Base-by-base conservation (phyloP, 2,329 filamentous ascomycete species). In the Trichoderma sp. region DNA sequence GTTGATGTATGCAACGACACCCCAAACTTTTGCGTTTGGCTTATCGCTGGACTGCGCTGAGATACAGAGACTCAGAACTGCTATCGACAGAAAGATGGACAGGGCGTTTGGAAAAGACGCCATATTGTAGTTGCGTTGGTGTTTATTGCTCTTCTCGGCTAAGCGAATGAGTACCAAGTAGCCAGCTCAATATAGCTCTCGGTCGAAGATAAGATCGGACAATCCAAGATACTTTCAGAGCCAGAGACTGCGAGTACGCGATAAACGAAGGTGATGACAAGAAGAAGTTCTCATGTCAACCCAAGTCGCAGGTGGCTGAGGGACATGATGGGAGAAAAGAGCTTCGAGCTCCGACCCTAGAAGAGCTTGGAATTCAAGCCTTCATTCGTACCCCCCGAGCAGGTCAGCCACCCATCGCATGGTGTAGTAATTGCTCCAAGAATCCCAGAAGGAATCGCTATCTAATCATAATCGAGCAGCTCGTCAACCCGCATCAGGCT, bases 1-100 rank as follows among this genome's bases (percentile, higher is more conserved):
- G 73, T 85, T 80, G 73, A 88, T 74, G 76, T 83, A 87, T 28
- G 82, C 83, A 57, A 85, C 83, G 0, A 83, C 84, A 4, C 84
- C 83, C 85, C 85, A 87, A 65, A 88, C 82, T 30, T 80, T 84
- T 64, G 82, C 80, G 50, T 77, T 78, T 20, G 74, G 72, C 36
- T 76, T 77, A n/a, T 43, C 67, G 34, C 73, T 72, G 13, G 78
- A 75, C 65, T 83, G 80, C 8, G 80, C 82, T 17, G 76, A 72
- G 39, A 74, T 71, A 43, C 23, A 47, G 30, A 74, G 73, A 23
- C 74, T 71, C 28, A 78, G 62, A 30, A 82, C 73, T 12, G 43
- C 4, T 3, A 62, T 36, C 15, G 67, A 36, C 9, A 69, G 15
- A 15, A 69, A n/a, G 20, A 62, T 50, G n/a, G 26, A 70, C 6